Percentiles rank a stretch among this genome's conserved stretches.
These are phyloP conservation scores for Raffaelea deltoideospora DNA, from an alignment of 2,329 filamentous ascomycete species.

Conservation along the genomic window DNA sequence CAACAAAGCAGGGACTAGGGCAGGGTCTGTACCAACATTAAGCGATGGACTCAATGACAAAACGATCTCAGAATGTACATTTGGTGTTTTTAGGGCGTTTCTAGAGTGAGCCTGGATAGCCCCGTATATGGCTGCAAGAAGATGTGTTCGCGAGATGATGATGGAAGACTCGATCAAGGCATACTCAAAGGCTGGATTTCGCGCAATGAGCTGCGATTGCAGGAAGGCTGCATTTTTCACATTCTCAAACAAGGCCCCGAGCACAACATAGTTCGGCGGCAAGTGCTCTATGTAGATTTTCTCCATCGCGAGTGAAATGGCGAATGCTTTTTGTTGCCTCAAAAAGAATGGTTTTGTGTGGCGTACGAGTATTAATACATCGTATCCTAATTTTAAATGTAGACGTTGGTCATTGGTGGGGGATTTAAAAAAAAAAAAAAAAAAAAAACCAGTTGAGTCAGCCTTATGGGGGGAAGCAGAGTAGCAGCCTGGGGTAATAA, in stretches of 20 bases:
- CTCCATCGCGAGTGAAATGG: too few relatives aligned
- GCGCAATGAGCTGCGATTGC: constrained; percentile 68
- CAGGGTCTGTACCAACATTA: constrained; percentile 45
- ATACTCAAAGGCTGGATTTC: constrained; percentile 80
- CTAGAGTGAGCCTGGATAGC: constrained; percentile 54
- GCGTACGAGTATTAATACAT: too few relatives aligned
- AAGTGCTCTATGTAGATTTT: constrained; percentile 68
- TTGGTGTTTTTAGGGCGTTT: constrained; percentile 54
- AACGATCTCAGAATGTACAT: constrained; percentile 81
- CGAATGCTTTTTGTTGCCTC: too few relatives aligned
- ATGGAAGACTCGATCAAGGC: constrained; percentile 78
- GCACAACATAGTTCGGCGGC: constrained; percentile 48
- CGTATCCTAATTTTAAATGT: too few relatives aligned
- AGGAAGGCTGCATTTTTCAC: constrained; percentile 67
- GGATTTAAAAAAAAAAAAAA: too few relatives aligned
- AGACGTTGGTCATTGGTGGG: too few relatives aligned
- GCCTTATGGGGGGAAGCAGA: too few relatives aligned
- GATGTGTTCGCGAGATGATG: constrained; percentile 57
- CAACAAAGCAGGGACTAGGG: too few relatives aligned
- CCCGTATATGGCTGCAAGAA: constrained; percentile 61
- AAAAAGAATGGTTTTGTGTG: too few relatives aligned
- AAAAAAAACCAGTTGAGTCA: too few relatives aligned
- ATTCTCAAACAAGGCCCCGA: constrained; percentile 60
- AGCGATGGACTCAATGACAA: constrained; percentile 66
- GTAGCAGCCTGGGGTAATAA: too few relatives aligned